Percentiles rank a stretch among this genome's conserved stretches.
Conservation (phyloP, 2,329 filamentous ascomycete species). For the Neonectria ditissima region DNA sequence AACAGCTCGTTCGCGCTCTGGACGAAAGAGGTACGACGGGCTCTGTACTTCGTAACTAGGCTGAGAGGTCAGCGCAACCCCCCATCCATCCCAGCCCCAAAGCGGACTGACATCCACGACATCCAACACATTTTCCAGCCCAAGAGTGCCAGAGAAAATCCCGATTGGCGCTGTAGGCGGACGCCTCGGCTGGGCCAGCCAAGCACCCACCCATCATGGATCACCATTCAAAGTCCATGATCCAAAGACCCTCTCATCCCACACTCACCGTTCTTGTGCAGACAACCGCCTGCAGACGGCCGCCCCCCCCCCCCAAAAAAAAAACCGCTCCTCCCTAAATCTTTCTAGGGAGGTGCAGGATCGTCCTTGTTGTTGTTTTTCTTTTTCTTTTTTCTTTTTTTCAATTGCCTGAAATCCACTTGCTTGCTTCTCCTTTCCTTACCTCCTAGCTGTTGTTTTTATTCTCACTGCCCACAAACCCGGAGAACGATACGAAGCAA, state of each 20-base stretch:
- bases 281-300: constrained; percentile 31
- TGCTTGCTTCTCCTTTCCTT: constrained; percentile 10
- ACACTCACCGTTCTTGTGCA: constrained; percentile 43
- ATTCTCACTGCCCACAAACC: constrained; percentile 1
- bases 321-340: constrained; percentile 26
- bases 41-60: background rate
- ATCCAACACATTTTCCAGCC: constrained; percentile 14
- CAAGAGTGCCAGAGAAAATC: constrained; percentile 28
- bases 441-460: constrained; percentile 1
- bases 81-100: constrained; percentile 20
- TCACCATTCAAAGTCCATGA: background rate
- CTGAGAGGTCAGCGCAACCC: constrained; percentile 21
- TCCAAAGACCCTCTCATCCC: constrained; percentile 19
- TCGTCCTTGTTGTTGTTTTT: constrained; percentile 24
- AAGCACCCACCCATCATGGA: constrained; percentile 23
- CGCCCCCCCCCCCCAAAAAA: constrained; percentile 24
- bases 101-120: constrained; percentile 22
- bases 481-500: background rate
- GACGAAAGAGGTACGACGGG: constrained; percentile 1
- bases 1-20: background rate
- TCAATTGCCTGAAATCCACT: constrained; percentile 15
- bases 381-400: constrained; percentile 11
- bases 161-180: constrained; percentile 36
- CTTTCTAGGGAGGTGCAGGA: constrained; percentile 20
- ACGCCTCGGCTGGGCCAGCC: constrained; percentile 25